Percentiles rank a stretch among this genome's conserved stretches.
phyloP scores from a whole-genome alignment of 164 flowering plant genomes.

The Sextonia rubra region DNA sequence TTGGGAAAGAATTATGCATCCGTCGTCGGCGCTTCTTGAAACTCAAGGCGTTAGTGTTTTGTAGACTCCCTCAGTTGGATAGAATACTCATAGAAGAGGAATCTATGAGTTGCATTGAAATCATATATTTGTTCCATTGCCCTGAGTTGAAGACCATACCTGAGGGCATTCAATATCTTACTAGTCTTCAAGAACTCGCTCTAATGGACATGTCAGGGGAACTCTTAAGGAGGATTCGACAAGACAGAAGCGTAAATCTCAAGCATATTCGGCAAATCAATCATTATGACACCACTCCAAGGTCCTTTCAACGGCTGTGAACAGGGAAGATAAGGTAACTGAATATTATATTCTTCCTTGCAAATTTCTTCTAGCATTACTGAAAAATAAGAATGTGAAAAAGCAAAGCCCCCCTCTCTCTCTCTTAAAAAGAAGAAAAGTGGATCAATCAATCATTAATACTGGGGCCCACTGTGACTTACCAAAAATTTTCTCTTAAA shows the following conservation, averaged over 20 bases:
- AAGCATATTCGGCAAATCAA: too few species aligned
- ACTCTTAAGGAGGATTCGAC: neutral
- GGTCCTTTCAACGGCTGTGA: too few species aligned
- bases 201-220: conserved; percentile 34
- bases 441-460: too few species aligned
- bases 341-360: neutral
- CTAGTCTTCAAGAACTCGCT: conserved; percentile 23
- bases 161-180: conserved; percentile 31
- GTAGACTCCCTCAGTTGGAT: neutral
- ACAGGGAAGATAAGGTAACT: too few species aligned
- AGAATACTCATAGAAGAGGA: neutral
- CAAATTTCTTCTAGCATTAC: too few species aligned
- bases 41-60: neutral
- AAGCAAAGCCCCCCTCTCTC: too few species aligned
- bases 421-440: too few species aligned
- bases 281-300: too few species aligned
- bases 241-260: too few species aligned
- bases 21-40: neutral
- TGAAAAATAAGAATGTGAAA: too few species aligned
- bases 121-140: neutral
- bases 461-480: too few species aligned
- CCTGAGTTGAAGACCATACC: conserved; percentile 25
- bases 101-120: neutral
- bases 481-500: neutral
- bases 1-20: neutral